Evolutionary conservation across 306 rosid species (phyloP).

Genomic region (Gynostemma pentaphyllum): DNA sequence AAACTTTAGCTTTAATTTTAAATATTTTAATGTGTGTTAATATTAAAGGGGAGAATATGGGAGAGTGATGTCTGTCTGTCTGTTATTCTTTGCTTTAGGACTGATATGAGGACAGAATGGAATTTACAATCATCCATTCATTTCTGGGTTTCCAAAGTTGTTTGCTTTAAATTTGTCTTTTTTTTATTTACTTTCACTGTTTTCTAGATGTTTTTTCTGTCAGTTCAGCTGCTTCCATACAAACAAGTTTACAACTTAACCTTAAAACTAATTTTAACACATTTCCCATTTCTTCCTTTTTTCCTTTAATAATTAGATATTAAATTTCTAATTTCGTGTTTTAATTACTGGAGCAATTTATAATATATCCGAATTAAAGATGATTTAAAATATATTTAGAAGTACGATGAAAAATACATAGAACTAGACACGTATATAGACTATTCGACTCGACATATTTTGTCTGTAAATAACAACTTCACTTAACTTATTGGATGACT

Average conservation of each 20-base stretch:
- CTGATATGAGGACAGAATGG: conserved; percentile 32
- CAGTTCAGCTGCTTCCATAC: conserved; percentile 27
- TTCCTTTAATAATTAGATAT: no score
- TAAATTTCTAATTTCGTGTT: neutral
- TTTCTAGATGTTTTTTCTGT: conserved; percentile 77
- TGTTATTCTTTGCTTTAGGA: conserved; percentile 45
- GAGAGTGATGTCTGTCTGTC: conserved; percentile 15
- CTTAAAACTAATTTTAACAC: neutral
- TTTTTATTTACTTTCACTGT: conserved; percentile 80
- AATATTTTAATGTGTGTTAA: conserved; percentile 22
- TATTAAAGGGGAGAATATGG: conserved; percentile 47
- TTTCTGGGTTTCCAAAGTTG: conserved; percentile 7
- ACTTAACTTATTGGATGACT: no score
- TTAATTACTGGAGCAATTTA: no score
- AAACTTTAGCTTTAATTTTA: conserved; percentile 76
- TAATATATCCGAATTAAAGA: no score
- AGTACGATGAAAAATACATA: no score
- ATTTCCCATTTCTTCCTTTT: no score
- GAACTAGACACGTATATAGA: no score
- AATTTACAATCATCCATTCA: conserved; percentile 33
- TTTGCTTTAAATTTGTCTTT: conserved; percentile 33
- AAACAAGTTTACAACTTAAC: neutral
- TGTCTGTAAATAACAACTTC: no score
- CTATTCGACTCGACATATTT: no score
- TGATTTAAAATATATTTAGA: no score